Conservation (phyloP, 208 protist species). For the Leishmania major region DNA sequence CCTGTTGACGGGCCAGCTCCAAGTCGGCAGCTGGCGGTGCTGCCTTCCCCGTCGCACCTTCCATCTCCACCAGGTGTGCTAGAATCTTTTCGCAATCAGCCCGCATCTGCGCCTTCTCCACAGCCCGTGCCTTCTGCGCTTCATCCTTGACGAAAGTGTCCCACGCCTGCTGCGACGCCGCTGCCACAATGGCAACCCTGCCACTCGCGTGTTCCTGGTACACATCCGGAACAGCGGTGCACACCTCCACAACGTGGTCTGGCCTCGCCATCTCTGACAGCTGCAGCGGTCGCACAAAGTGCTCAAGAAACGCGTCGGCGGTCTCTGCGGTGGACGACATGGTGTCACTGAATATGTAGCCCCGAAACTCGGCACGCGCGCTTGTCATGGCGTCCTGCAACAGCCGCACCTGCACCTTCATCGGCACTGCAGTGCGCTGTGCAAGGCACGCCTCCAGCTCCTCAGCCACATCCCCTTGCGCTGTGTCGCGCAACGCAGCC, state of each 20-base stretch:
- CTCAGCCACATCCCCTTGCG: slow-evolving; percentile 25
- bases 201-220: slow-evolving; percentile 31
- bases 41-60: slow-evolving; percentile 29
- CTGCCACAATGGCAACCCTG: neutral
- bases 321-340: slow-evolving; percentile 23
- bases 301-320: slow-evolving; percentile 34
- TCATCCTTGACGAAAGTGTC: slow-evolving; percentile 12
- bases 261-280: slow-evolving; percentile 48
- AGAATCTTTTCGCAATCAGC: slow-evolving; percentile 34
- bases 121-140: slow-evolving; percentile 17
- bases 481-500: slow-evolving; percentile 2
- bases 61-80: slow-evolving; percentile 32
- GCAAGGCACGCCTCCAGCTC: slow-evolving; percentile 40
- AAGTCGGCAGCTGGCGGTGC: slow-evolving; percentile 42
- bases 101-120: slow-evolving; percentile 41
- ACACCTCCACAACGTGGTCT: slow-evolving; percentile 62
- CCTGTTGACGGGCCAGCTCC: slow-evolving; percentile 36
- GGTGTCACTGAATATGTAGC: slow-evolving; percentile 86
- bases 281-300: slow-evolving; percentile 28
- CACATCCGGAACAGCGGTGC: slow-evolving; percentile 41
- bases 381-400: slow-evolving; percentile 44
- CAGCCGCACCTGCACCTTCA: slow-evolving; percentile 56
- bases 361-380: slow-evolving; percentile 46
- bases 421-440: slow-evolving; percentile 36
- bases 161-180: slow-evolving; percentile 15